Percentiles rank a stretch among this genome's conserved stretches.
Conservation (phyloP, 83 land plant genomes). For the Picea engelmannii region DNA sequence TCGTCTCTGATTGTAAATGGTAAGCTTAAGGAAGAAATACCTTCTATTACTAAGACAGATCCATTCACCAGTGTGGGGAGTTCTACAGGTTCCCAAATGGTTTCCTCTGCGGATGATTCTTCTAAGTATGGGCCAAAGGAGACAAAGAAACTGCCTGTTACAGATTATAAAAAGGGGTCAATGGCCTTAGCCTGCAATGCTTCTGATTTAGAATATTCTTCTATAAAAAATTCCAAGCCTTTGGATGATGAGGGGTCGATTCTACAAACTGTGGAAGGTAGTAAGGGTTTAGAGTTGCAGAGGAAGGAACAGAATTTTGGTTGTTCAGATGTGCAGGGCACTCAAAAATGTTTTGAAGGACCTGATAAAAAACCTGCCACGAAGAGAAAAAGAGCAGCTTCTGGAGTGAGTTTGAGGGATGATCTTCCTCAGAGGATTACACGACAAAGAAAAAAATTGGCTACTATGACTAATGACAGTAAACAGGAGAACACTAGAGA, state of each 20-base stretch:
- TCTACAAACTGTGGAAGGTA: conserved; percentile 26
- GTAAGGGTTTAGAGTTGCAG: conserved; percentile 40
- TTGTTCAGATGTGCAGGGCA: conserved; percentile 21
- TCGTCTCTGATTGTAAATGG: conserved; percentile 11
- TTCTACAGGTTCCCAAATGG: conserved; percentile 18
- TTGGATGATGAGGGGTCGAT: conserved; percentile 46
- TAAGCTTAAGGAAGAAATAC: conserved; percentile 14
- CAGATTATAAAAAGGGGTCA: conserved; percentile 13
- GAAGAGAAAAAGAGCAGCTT: conserved; percentile 50
- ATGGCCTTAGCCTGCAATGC: conserved; percentile 17
- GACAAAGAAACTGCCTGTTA: conserved; percentile 28
- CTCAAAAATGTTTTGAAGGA: conserved; percentile 22
- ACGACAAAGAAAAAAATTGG: not conserved
- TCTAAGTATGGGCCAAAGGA: conserved; percentile 18
- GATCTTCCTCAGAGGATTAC: conserved; percentile 24
- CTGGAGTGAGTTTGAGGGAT: conserved; percentile 19
- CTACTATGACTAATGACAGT: not conserved
- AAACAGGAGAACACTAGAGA: not conserved
- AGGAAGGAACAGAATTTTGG: conserved; percentile 19
- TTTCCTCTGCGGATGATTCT: conserved; percentile 21
- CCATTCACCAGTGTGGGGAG: conserved; percentile 15
- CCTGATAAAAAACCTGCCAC: conserved; percentile 23
- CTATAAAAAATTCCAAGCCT: conserved; percentile 36
- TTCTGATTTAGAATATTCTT: conserved; percentile 29
- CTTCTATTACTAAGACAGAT: conserved; percentile 14